These are phyloP conservation scores for Pichia norvegensis DNA, from an alignment of 1,139 yeast species.

Conservation along the genomic window DNA sequence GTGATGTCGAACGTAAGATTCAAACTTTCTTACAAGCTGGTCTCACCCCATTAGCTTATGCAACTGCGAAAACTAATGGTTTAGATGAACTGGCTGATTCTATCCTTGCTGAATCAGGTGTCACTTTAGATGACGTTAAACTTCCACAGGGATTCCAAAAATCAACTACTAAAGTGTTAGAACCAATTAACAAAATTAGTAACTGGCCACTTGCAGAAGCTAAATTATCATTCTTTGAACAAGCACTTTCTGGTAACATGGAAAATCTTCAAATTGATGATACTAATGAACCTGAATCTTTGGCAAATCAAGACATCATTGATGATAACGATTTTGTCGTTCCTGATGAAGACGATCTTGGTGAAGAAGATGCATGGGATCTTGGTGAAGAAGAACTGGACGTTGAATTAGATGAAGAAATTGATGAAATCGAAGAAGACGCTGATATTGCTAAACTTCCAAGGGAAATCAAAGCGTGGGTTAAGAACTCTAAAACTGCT, in stretches of 20 bases:
- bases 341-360: slow-evolving; percentile 31
- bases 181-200: slow-evolving; percentile 39
- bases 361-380: slow-evolving; percentile 54
- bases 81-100: slow-evolving; percentile 64
- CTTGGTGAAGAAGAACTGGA: slow-evolving; percentile 56
- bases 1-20: slow-evolving; percentile 70
- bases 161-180: slow-evolving; percentile 34
- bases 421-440: slow-evolving; percentile 42
- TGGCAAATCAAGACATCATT: slow-evolving; percentile 26
- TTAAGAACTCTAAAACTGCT: slow-evolving; percentile 80
- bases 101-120: slow-evolving; percentile 62
- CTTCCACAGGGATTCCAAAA: slow-evolving; percentile 50
- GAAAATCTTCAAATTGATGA: slow-evolving; percentile 56
- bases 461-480: slow-evolving; percentile 74
- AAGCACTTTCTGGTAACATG: slow-evolving; percentile 71
- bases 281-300: slow-evolving; percentile 22
- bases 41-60: slow-evolving; percentile 81
- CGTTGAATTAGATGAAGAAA: slow-evolving; percentile 54
- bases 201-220: slow-evolving; percentile 74
- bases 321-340: slow-evolving; percentile 29
- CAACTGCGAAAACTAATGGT: slow-evolving; percentile 85
- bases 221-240: slow-evolving; percentile 74
- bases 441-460: slow-evolving; percentile 32
- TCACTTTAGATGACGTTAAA: slow-evolving; percentile 54
- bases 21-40: slow-evolving; percentile 72